These are phyloP conservation scores for Cutaneotrichosporon mucoides DNA, from an alignment of 1,284 basidiomycete species.

Conservation along the genomic window DNA sequence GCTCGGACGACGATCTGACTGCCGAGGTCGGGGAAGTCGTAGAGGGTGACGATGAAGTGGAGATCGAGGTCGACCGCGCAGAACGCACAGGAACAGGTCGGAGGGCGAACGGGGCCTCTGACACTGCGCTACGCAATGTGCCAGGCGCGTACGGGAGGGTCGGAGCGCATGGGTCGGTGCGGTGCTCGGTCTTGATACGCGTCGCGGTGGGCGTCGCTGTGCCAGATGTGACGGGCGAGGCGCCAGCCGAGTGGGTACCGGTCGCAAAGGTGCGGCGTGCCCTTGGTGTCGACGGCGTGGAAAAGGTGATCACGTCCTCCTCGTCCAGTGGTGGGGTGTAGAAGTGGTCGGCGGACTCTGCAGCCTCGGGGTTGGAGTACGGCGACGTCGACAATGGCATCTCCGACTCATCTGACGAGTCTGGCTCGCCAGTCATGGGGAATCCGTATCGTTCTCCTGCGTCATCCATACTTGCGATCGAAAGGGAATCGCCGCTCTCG, in stretches of 20 bases:
- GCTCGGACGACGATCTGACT: constrained; percentile 1
- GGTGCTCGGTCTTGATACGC: background rate
- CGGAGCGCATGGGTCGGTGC: background rate
- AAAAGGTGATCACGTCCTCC: background rate
- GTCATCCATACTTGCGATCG: constrained; percentile 2
- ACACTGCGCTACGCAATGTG: constrained; percentile 10
- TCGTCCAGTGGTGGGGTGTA: background rate
- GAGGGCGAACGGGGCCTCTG: constrained; percentile 15
- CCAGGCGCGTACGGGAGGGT: constrained; percentile 1
- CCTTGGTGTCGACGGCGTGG: constrained; percentile 12
- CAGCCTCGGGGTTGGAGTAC: background rate
- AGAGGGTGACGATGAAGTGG: background rate
- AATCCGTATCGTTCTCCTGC: background rate
- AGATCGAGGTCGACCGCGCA: constrained; percentile 2
- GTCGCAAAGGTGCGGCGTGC: constrained; percentile 1
- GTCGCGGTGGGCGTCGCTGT: constrained; percentile 1
- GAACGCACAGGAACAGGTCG: constrained; percentile 16
- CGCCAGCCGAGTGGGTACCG: background rate
- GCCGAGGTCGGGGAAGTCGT: background rate
- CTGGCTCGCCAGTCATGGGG: background rate
- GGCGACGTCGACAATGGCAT: background rate
- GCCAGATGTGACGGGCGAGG: background rate
- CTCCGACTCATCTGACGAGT: background rate
- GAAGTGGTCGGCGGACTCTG: background rate
- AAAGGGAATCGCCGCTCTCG: constrained; percentile 19